These are phyloP conservation scores for Saururus chinensis DNA, from an alignment of 164 flowering plant genomes.

Conservation along the genomic window DNA sequence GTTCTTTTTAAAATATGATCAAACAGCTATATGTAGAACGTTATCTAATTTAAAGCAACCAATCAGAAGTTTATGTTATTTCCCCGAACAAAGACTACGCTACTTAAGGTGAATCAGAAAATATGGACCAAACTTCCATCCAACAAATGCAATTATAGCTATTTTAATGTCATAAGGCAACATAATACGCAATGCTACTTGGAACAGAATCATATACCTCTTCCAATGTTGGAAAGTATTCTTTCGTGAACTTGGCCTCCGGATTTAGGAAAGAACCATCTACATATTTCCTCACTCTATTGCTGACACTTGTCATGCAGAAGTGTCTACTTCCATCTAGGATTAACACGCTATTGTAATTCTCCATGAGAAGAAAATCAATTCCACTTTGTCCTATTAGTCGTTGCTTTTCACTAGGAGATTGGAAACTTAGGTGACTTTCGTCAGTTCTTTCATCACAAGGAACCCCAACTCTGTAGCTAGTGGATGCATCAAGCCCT, in stretches of 20 bases:
- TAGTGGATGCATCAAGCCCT: background rate
- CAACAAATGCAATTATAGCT: too few species aligned
- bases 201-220: slow-evolving; percentile 20
- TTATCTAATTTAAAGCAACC: too few species aligned
- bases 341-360: slow-evolving; percentile 36
- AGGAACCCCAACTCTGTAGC: background rate
- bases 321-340: slow-evolving; percentile 30
- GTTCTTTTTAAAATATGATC: too few species aligned
- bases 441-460: background rate
- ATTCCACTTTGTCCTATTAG: slow-evolving; percentile 3
- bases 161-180: too few species aligned
- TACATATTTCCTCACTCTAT: slow-evolving; percentile 22
- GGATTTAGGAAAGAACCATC: slow-evolving; percentile 11
- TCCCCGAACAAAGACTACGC: too few species aligned
- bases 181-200: background rate
- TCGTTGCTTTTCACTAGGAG: slow-evolving; percentile 11
- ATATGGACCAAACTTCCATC: too few species aligned
- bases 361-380: slow-evolving; percentile 12
- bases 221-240: slow-evolving; percentile 8
- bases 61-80: too few species aligned
- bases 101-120: too few species aligned
- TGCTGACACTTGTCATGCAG: slow-evolving; percentile 42
- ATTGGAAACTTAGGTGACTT: background rate
- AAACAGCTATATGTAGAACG: too few species aligned
- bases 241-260: slow-evolving; percentile 10